Evolutionary conservation across 768 basidiomycete genomes (phyloP).

Genomic region (Mycena venus): DNA sequence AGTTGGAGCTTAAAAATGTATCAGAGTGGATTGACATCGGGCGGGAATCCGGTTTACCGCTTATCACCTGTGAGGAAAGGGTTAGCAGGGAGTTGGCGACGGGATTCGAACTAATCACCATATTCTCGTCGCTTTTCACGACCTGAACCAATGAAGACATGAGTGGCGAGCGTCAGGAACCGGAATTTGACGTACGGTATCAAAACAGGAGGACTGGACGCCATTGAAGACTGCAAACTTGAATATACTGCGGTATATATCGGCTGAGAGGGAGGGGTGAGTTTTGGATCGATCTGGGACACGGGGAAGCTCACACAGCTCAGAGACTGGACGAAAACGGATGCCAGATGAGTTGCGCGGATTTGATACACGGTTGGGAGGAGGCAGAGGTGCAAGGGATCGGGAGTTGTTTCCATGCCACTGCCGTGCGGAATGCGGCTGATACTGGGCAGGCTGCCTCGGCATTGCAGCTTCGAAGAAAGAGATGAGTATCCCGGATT

Average conservation of each 20-base stretch:
- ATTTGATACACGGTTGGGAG: conserved; percentile 32
- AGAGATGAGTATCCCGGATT: not conserved
- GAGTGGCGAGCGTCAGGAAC: not conserved
- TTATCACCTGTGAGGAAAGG: conserved; percentile 68
- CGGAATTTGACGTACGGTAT: conserved; percentile 64
- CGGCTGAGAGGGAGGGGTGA: conserved; percentile 65
- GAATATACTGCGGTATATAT: conserved; percentile 84
- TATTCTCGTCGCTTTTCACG: conserved; percentile 68
- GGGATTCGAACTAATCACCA: conserved; percentile 61
- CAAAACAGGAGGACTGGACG: conserved; percentile 88
- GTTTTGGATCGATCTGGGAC: not conserved
- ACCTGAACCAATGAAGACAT: conserved; percentile 56
- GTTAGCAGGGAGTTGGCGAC: conserved; percentile 24
- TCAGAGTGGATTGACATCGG: conserved; percentile 2
- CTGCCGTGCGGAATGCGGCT: not conserved
- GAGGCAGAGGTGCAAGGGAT: conserved; percentile 3
- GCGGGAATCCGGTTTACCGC: conserved; percentile 57
- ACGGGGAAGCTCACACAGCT: conserved; percentile 67
- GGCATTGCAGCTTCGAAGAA: not conserved
- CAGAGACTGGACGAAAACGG: conserved; percentile 76
- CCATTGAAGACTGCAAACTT: conserved; percentile 94
- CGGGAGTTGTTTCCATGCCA: not conserved
- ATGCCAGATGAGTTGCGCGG: conserved; percentile 60
- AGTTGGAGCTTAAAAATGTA: conserved; percentile 79
- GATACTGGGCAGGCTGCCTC: not conserved